Percentiles rank a stretch among this genome's conserved stretches.
These are phyloP conservation scores for Nowakowskiella sp. DNA, from an alignment of 192 early-diverging fungal species.

Conservation along the genomic window DNA sequence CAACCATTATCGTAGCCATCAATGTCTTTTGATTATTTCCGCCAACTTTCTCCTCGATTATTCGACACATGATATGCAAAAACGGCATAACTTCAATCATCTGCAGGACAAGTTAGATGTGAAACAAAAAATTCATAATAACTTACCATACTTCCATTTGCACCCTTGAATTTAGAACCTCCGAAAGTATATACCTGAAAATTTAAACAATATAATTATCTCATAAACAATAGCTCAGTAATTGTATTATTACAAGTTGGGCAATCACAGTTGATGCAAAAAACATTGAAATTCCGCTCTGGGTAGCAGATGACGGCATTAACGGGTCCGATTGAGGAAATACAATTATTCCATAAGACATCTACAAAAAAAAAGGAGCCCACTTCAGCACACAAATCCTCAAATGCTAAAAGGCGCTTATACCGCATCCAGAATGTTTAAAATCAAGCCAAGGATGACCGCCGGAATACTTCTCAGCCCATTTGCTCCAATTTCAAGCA, in stretches of 20 bases:
- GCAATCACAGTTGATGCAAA: constrained; percentile 61
- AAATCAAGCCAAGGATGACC: constrained; percentile 77
- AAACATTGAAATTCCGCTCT: constrained; percentile 91
- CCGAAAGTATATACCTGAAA: constrained; percentile 43
- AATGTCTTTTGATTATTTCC: constrained; percentile 56
- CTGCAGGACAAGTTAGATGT: constrained; percentile 1
- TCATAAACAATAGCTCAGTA: not conserved
- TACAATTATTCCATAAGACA: constrained; percentile 67
- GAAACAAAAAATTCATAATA: not conserved
- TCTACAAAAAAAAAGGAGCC: not conserved
- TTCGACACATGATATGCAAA: constrained; percentile 67
- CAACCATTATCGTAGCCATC: constrained; percentile 81
- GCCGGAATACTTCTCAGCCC: too few relatives aligned
- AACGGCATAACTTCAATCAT: constrained; percentile 88
- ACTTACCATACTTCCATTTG: constrained; percentile 83
- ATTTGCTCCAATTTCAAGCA: too few relatives aligned
- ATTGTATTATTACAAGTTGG: constrained; percentile 21
- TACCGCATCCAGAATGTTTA: constrained; percentile 90
- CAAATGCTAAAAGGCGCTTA: not conserved
- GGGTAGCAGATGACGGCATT: constrained; percentile 35
- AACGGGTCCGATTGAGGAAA: constrained; percentile 66
- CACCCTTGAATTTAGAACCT: constrained; percentile 84
- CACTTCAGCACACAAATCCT: not conserved
- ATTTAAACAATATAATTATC: too few relatives aligned
- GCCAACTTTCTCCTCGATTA: constrained; percentile 52